A percentile compares a stretch with the other conserved stretches of the same genome.
Conservation (phyloP, 192 early-diverging fungal species). For the Gamsiella multidivaricata region DNA sequence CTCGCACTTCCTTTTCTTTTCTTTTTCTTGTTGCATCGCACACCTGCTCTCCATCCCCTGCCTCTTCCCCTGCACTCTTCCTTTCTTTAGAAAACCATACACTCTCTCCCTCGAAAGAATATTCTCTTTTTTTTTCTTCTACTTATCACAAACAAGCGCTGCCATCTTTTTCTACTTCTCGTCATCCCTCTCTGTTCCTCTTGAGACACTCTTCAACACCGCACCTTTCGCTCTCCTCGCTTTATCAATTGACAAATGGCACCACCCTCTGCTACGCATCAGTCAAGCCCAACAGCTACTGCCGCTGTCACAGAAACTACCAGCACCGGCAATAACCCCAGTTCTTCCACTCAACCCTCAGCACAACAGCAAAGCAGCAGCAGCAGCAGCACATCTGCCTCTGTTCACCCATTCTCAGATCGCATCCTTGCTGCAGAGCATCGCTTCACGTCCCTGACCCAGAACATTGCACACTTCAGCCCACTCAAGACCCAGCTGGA, state of each 20-base stretch:
- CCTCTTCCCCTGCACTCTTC: too few species aligned
- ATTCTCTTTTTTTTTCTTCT: neutral
- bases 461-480: constrained; percentile 54
- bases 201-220: neutral
- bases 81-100: too few species aligned
- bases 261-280: neutral
- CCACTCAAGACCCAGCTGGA: constrained; percentile 45
- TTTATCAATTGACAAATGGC: neutral
- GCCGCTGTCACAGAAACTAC: neutral
- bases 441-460: constrained; percentile 42
- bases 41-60: too few species aligned
- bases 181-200: neutral
- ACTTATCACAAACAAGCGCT: neutral
- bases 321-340: neutral
- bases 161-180: neutral
- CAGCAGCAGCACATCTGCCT: neutral
- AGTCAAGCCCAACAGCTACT: neutral
- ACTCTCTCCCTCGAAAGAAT: too few species aligned
- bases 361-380: neutral
- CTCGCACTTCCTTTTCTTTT: neutral
- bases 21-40: neutral
- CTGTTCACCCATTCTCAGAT: constrained; percentile 19
- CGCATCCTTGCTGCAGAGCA: constrained; percentile 44
- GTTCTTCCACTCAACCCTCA: neutral
- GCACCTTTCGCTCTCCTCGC: neutral